Percentiles rank a stretch among this genome's conserved stretches.
These are phyloP conservation scores for Amphicarpaea edgeworthii DNA, from an alignment of 306 rosid genomes.

Conservation along the genomic window DNA sequence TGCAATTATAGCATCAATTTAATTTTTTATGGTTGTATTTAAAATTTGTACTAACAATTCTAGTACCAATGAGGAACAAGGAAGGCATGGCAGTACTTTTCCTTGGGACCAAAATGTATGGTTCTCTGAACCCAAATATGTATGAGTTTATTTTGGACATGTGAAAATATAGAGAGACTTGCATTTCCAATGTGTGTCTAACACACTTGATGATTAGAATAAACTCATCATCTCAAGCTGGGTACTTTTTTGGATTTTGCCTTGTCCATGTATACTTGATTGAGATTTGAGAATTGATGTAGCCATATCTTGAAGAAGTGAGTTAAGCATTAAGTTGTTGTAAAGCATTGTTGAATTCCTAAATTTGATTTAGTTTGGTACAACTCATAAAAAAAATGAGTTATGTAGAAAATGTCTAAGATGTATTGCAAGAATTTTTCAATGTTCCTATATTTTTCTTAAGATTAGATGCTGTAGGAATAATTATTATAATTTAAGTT, in stretches of 20 bases:
- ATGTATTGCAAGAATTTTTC: too few relatives aligned
- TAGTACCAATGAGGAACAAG: neutral
- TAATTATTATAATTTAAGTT: too few relatives aligned
- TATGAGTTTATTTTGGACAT: neutral
- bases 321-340: too few relatives aligned
- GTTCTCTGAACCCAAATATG: neutral
- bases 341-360: neutral
- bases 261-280: neutral
- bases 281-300: neutral
- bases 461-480: too few relatives aligned
- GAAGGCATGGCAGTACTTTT: neutral
- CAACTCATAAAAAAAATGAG: neutral
- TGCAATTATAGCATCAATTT: too few relatives aligned
- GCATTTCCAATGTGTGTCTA: neutral
- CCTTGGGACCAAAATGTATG: neutral
- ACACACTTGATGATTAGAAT: neutral
- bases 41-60: too few relatives aligned
- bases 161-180: neutral
- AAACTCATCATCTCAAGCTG: neutral
- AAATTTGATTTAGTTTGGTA: neutral
- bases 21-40: too few relatives aligned
- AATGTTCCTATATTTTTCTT: too few relatives aligned
- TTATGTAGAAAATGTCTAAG: too few relatives aligned
- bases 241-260: neutral
- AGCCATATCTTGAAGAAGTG: too few relatives aligned